A percentile compares a stretch with the other conserved stretches of the same genome.
phyloP scores from a whole-genome alignment of 257 asterid genomes.

The Rubia yunnanensis region DNA sequence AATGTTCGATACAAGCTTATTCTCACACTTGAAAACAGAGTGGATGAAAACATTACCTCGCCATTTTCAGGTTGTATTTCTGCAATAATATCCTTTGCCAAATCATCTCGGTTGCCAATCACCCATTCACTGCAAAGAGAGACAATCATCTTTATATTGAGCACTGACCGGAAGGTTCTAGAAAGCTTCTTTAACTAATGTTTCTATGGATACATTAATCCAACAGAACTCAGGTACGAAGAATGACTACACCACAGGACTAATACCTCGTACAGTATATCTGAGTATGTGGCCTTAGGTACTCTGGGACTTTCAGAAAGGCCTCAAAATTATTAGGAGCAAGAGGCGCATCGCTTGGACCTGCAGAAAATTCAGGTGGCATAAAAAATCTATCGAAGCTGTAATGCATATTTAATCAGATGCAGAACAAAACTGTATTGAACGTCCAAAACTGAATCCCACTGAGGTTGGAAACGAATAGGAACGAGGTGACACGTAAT shows the following conservation, averaged over 20 bases:
- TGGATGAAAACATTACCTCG: slow-evolving; percentile 54
- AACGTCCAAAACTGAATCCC: neutral
- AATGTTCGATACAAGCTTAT: neutral
- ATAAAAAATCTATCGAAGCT: neutral
- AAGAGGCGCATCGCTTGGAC: slow-evolving; percentile 92
- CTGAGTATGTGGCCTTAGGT: slow-evolving; percentile 89
- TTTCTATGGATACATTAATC: neutral
- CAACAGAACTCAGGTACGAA: neutral
- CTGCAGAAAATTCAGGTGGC: slow-evolving; percentile 36
- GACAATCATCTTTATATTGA: neutral
- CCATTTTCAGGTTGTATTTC: slow-evolving; percentile 95
- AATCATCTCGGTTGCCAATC: slow-evolving; percentile 92
- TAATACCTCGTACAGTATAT: slow-evolving; percentile 91
- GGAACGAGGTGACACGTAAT: neutral
- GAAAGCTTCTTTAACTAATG: neutral
- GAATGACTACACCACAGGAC: neutral
- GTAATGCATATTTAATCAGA: no score
- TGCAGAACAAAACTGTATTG: no score
- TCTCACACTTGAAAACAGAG: neutral
- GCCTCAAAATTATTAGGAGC: slow-evolving; percentile 92
- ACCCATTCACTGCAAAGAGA: slow-evolving; percentile 85
- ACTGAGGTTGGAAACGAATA: neutral
- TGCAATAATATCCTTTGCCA: slow-evolving; percentile 77
- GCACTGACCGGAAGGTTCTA: neutral
- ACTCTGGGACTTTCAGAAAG: slow-evolving; percentile 89